Conservation (phyloP, 208 protist genomes). For the Acanthamoeba castellanii region DNA sequence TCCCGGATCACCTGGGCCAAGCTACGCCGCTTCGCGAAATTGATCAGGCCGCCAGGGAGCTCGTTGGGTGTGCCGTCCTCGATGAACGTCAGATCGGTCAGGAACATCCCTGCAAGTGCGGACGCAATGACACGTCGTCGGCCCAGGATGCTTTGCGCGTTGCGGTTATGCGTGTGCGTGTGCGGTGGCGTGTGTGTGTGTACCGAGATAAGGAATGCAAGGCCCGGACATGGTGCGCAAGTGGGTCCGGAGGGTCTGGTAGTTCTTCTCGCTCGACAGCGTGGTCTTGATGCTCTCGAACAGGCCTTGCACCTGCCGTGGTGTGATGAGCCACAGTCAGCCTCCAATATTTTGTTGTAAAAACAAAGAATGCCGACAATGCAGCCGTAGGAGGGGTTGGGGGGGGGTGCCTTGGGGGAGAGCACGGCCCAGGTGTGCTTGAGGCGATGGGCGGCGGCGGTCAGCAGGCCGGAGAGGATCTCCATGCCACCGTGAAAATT, state of each 20-base stretch:
- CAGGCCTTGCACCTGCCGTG: background rate
- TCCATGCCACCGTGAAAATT: constrained; percentile 57
- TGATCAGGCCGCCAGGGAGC: constrained; percentile 12
- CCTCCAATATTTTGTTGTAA: too few species aligned
- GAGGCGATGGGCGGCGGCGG: background rate
- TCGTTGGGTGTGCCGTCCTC: constrained; percentile 49
- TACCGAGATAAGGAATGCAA: constrained; percentile 65
- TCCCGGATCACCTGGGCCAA: constrained; percentile 50
- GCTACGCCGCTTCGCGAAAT: constrained; percentile 34
- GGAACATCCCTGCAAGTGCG: background rate
- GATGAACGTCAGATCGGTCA: constrained; percentile 62
- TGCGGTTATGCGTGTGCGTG: too few species aligned
- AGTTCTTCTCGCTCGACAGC: constrained; percentile 35
- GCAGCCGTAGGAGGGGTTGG: background rate
- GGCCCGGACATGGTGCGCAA: background rate
- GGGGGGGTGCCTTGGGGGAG: background rate
- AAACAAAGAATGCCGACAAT: too few species aligned
- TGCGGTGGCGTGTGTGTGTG: too few species aligned
- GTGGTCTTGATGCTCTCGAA: background rate
- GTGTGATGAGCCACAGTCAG: too few species aligned
- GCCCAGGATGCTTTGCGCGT: too few species aligned
- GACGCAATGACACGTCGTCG: too few species aligned
- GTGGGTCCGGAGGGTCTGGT: constrained; percentile 10
- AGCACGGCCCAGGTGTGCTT: constrained; percentile 29
- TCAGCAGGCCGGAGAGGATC: constrained; percentile 41